Base-by-base conservation (phyloP, 2,329 filamentous ascomycete genomes). In the Diaporthe sp. region DNA sequence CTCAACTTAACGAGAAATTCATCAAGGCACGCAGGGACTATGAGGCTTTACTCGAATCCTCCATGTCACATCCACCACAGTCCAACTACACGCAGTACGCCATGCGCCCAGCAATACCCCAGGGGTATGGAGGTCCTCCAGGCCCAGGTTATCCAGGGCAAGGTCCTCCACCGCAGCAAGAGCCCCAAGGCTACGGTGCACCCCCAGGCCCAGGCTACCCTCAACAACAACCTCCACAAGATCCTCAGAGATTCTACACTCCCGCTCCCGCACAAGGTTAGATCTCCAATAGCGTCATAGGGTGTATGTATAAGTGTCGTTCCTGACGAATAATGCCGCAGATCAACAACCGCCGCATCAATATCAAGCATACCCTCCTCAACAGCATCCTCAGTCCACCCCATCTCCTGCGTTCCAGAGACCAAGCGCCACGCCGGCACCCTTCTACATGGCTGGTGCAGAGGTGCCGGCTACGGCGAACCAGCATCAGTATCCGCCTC, bases 11-110 rank as follows among this genome's bases (percentile, higher is more conserved):
- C 82, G 97, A 99, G 84, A 98, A 98, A 86, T 99, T 99, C 84
- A 98, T 99, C 88, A 99, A 99, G 85, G 97, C 97, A 61, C 93
- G 97, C 78, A 92, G 96, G 80, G 97, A 99, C 85, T 99, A 99
- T 83, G 97, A 99, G 85, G 93, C 94, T 42, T 89, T 99, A n/a
- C 88, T 99, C 28, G 97, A 99, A 84, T 94, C 95, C 25, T 98
- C 96, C 74, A 98, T 99, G 96, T 92, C 96, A 1, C 96, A 98
- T 79, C 94, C 96, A n/a, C 92, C 94, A 71, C 94, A 94, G 81
- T 91, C 93, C 62, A 91, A 89, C 79, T 97, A 96, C 82, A 93
- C 94, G 80, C 92, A 94, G 79, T 92, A 92, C 78, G 86, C 87
- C 58, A 87, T 91, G 84, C 87, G 89, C 44, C 89, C 89, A 17